Base-by-base conservation (phyloP, 352 stramenopile species). In the Globisporangium spiculum region DNA sequence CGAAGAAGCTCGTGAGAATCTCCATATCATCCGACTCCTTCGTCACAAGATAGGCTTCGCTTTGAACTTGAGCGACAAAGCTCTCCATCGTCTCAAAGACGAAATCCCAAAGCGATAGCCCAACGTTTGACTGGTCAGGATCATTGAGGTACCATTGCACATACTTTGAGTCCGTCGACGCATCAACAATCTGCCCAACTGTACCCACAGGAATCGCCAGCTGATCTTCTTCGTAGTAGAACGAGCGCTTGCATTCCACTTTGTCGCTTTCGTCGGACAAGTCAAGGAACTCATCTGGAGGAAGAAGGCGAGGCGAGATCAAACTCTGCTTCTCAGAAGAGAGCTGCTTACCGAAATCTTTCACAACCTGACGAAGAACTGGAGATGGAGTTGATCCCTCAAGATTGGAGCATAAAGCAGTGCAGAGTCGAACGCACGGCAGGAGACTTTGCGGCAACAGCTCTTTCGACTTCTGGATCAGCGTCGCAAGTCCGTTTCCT, bases 1-100 rank as follows among this genome's bases (percentile, higher is more conserved):
- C 80, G 32, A 87, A 80, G 24, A 92, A 85, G 22, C 73, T 77
- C 4, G 75, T 84, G 16, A 90, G 65, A n/a, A 76, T 70, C 53
- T 77, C 66, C 32, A 86, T 68, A 56, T 87, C 79, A 16, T 86
- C 65, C 61, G 27, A 65, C 16, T 68, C 60, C n/a, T 14, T 72
- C 10, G 54, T 44, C 7, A 60, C 34, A 32, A 52, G 36, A 10
- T 76, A 50, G 6, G 70, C 58, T 2, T 73, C 57, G 34, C 22
- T 79, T 64, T 86, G 72, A 54, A 90, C 71, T n/a, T 76, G 68
- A 4, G 71, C 56, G 27, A 84, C 75, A 14, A 88, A 73, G 4
- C 32, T 71, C 32, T 90, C 76, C n/a, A 81, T 63, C 3, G 66
- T 73, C 14, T 69, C 36, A 24, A 82, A 67, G n/a, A 90, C n/a